phyloP scores from a whole-genome alignment of 2,329 filamentous ascomycete species.

The Fusarium sp. region DNA sequence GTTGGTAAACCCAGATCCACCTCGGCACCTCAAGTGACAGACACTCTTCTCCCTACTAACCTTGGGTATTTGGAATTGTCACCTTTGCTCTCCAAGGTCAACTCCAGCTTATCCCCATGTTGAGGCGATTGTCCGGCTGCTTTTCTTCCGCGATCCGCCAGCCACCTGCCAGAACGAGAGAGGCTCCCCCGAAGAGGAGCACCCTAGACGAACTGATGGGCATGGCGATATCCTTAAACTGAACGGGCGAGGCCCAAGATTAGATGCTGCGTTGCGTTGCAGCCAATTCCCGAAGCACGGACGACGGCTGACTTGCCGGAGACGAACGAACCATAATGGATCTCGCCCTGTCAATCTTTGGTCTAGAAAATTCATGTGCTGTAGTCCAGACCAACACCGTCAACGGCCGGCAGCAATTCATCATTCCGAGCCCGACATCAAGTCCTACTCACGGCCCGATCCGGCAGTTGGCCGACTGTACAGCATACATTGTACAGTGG shows the following conservation, averaged over 20 bases:
- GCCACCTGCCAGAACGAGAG: conserved; percentile 27
- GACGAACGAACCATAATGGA: not conserved
- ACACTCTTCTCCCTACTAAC: not conserved
- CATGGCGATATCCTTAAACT: not conserved
- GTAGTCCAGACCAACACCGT: not conserved
- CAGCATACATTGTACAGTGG: not conserved
- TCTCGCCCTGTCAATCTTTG: conserved; percentile 3
- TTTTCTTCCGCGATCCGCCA: not conserved
- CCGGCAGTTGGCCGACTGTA: conserved; percentile 8
- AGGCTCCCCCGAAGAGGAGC: conserved; percentile 4
- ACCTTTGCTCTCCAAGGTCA: not conserved
- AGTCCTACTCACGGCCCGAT: conserved; percentile 14
- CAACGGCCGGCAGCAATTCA: conserved; percentile 1
- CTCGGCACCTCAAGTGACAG: not conserved
- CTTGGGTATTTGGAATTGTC: conserved; percentile 3
- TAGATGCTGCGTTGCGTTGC: conserved; percentile 2
- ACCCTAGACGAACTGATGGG: not conserved
- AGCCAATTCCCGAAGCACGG: conserved; percentile 3
- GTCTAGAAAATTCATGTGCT: not conserved
- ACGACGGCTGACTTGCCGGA: not conserved
- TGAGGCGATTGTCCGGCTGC: conserved; percentile 7
- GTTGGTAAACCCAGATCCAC: conserved; percentile 2
- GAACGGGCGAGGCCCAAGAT: not conserved
- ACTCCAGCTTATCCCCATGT: not conserved
- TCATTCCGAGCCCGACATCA: conserved; percentile 7